Base-by-base conservation (phyloP, 1,284 basidiomycete species). In the Puccinia brachypodii region DNA sequence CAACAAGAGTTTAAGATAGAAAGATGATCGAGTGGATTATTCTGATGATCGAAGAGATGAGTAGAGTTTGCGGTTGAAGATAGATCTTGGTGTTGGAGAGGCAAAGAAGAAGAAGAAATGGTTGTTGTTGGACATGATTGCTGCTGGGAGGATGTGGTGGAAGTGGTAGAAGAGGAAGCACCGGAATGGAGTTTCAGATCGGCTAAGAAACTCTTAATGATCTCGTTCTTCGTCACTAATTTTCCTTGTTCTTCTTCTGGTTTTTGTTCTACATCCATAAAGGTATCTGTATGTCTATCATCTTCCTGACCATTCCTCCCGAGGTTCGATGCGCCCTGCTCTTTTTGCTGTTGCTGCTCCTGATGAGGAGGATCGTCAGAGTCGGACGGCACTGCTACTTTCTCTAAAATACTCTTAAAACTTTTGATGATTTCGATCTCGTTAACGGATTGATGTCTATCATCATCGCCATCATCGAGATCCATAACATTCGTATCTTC, bases 361-460 rank as follows among this genome's bases (percentile, higher is more conserved):
- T 47, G 19, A 33, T 22, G 44, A 53, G 31, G 44, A 50, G 16
- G 22, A n/a, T 56, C 53, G 13, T 25, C 40, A 38, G 22, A 68
- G 28, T 68, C 22, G 13, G 11, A 44, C 3, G 22, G 36, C 33
- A 50, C 50, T 72, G 22, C 44, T 50, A 50, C 50, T 72, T 53
- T 42, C 14, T 72, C 47, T 13, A 72, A 44, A 25, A 72, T 38
- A 4, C 50, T 72, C 33, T 72, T 72, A 14, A 72, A 36, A 72
- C 69, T 72, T 40, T 72, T 31, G 33, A 72, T 72, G 28, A 72
- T 72, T 25, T 72, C 69, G 9, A 72, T 36, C 69, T 72, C 69
- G 50, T 50, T 72, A 28, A 53, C 19, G 1, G 69, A 50, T 53
- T 72, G 69, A 53, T 72, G 22, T 33, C 28, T 53, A 25, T 72